Base-by-base conservation (phyloP, 768 basidiomycete species). In the Tricholoma hemisulphureum region DNA sequence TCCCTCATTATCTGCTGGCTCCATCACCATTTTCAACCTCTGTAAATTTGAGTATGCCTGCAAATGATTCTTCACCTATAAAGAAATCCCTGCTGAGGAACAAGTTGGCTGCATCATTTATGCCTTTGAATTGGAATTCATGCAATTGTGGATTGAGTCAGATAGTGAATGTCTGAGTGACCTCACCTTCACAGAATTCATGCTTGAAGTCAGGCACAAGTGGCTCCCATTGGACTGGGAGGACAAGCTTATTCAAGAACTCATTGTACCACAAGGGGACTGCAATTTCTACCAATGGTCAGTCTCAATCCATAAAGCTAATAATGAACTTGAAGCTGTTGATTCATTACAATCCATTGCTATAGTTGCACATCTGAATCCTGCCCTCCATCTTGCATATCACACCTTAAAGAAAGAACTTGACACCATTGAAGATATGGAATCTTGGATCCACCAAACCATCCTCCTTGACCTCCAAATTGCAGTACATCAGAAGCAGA, bases 161-260 rank as follows among this genome's bases (percentile, higher is more conserved):
- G 37, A 53, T 34, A 18, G 29, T 14, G 37, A 16, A 7, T 18
- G 7, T 26, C 35, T 53, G 1, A 35, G 11, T 13, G 14, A 18
- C 24, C 52, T 53, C 24, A 53, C n/a, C 52, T 53, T 53, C 24
- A 4, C 5, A n/a, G 35, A 34, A 3, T 53, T 53, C 34, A 37
- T 37, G 52, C 29, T 26, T 16, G 32, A 53, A 23, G n/a, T 53
- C 52, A 34, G 11, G 18, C 29, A 11, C 18, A 53, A 35, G 16
- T 53, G 37, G 32, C 35, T 53, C 29, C 52, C 34, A 23, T 37
- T 6, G 16, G 18, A 39, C 23, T 53, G 52, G 52, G 52, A 53
- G 11, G 37, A 53, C 14, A 18, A 53, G 18, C 29, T 53, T 11
- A 50, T 50, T 32, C 41, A 43, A 21, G 41, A 43, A 43, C 20